phyloP scores from a whole-genome alignment of 371 early-diverging fungal genomes.

The Mucor piriformis region DNA sequence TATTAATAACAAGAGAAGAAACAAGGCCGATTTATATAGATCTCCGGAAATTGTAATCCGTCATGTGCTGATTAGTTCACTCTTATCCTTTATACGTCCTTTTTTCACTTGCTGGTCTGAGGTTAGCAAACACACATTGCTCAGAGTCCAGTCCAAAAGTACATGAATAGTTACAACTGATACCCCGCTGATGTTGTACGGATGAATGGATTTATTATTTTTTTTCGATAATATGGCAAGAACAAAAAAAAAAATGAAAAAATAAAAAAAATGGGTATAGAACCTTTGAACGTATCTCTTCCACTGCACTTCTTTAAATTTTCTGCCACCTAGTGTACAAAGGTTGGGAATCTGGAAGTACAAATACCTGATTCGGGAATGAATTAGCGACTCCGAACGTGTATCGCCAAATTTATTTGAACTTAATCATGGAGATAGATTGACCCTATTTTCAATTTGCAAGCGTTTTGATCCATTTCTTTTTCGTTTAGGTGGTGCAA shows the following conservation, averaged over 20 bases:
- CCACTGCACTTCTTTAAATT: constrained; percentile 12
- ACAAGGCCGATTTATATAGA: constrained; percentile 15
- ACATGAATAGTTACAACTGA: neutral
- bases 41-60: constrained; percentile 8
- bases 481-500: neutral
- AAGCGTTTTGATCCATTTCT: neutral
- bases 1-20: neutral
- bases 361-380: constrained; percentile 6
- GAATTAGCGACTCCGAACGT: constrained; percentile 1
- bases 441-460: neutral
- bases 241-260: neutral
- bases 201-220: neutral
- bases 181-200: constrained; percentile 11
- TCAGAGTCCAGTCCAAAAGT: constrained; percentile 3
- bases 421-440: neutral
- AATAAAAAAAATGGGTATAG: constrained; percentile 1
- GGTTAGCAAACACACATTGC: constrained; percentile 14
- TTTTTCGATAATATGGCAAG: neutral
- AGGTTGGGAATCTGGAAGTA: neutral
- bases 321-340: constrained; percentile 4
- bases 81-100: constrained; percentile 6
- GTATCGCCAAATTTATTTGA: neutral
- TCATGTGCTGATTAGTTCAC: constrained; percentile 16
- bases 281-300: constrained; percentile 9
- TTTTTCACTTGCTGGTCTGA: constrained; percentile 17